phyloP scores from a whole-genome alignment of 352 stramenopile genomes.

The Pythium periplocum region DNA sequence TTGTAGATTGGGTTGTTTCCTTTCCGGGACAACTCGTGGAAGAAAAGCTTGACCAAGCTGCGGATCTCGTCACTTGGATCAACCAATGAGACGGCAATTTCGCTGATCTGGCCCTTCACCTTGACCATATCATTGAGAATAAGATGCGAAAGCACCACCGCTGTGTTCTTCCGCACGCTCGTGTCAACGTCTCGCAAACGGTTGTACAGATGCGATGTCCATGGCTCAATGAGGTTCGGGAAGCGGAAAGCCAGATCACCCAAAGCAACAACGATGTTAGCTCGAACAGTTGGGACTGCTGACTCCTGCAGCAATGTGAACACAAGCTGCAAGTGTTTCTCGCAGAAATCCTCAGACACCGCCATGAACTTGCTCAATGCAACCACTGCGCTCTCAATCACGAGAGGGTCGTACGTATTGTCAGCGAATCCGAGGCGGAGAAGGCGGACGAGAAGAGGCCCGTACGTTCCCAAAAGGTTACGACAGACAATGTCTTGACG shows the following conservation, averaged over 20 bases:
- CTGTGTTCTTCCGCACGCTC: slow-evolving; percentile 93
- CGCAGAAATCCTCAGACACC: slow-evolving; percentile 94
- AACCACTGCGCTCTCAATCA: slow-evolving; percentile 92
- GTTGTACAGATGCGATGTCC: slow-evolving; percentile 95
- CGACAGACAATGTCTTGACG: slow-evolving; percentile 89
- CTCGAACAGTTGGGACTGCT: slow-evolving; percentile 69
- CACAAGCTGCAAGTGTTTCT: slow-evolving; percentile 92
- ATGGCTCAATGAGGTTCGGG: slow-evolving; percentile 97
- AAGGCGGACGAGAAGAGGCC: slow-evolving; percentile 87
- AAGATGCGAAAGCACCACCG: slow-evolving; percentile 97
- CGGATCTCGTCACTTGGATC: slow-evolving; percentile 91
- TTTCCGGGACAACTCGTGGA: slow-evolving; percentile 95
- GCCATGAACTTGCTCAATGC: slow-evolving; percentile 98
- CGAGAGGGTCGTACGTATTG: slow-evolving; percentile 55
- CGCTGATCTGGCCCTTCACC: slow-evolving; percentile 94
- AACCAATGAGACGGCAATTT: slow-evolving; percentile 94
- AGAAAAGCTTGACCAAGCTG: slow-evolving; percentile 94
- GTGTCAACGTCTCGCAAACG: slow-evolving; percentile 88
- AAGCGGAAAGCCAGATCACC: slow-evolving; percentile 97
- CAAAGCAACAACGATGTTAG: slow-evolving; percentile 95
- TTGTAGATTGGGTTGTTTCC: slow-evolving; percentile 99
- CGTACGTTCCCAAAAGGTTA: slow-evolving; percentile 91
- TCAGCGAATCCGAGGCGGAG: slow-evolving; percentile 69
- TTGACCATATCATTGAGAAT: slow-evolving; percentile 99
- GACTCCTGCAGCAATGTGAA: slow-evolving; percentile 91